Conservation (phyloP, 176 grass and related monocot species). For the Oropetium thomaeum region DNA sequence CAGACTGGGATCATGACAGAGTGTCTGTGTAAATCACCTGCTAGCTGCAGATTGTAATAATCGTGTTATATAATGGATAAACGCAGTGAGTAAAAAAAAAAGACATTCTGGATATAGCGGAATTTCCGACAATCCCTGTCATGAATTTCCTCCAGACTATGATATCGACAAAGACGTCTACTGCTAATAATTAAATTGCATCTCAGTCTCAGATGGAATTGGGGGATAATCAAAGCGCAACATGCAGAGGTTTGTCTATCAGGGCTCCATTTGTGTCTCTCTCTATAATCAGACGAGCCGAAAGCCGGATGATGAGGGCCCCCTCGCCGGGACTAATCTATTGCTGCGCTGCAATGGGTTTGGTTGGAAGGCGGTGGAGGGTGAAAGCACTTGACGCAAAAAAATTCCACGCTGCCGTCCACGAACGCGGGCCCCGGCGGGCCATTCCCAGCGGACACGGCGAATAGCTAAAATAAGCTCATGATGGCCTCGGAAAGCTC, state of each 20-base stretch:
- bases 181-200: not conserved
- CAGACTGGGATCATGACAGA: too few relatives aligned
- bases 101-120: not conserved
- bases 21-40: too few relatives aligned
- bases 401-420: constrained; percentile 18
- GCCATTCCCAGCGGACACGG: not conserved
- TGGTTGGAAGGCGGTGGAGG: not conserved
- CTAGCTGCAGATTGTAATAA: too few relatives aligned
- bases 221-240: too few relatives aligned
- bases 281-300: constrained; percentile 24
- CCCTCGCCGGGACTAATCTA: not conserved
- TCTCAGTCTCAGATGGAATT: not conserved
- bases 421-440: not conserved
- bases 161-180: not conserved
- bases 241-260: too few relatives aligned
- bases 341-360: not conserved
- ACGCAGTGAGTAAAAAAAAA: too few relatives aligned
- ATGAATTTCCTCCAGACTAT: not conserved
- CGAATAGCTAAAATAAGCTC: constrained; percentile 16
- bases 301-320: constrained; percentile 25
- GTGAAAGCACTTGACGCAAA: not conserved
- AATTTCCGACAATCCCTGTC: not conserved
- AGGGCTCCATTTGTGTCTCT: constrained; percentile 31
- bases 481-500: constrained; percentile 31
- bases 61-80: too few relatives aligned